Percentiles rank a stretch among this genome's conserved stretches.
Conservation (phyloP, 306 rosid species). For the Citrullus amarus region DNA sequence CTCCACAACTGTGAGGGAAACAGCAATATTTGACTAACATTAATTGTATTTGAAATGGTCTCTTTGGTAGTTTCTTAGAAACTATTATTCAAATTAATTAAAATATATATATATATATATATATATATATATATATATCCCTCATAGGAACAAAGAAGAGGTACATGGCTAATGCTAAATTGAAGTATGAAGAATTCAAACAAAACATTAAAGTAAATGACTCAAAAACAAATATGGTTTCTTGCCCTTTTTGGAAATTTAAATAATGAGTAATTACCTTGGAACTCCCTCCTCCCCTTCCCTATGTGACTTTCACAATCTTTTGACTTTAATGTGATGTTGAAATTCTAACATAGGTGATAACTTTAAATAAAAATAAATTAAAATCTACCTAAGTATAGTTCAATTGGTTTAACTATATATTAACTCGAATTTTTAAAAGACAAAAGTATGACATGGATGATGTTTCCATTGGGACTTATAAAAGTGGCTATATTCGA, state of each 20-base stretch:
- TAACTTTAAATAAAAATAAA: neutral
- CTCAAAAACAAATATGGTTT: neutral
- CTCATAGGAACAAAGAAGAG: neutral
- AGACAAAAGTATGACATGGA: neutral
- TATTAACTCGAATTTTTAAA: neutral
- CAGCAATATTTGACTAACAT: neutral
- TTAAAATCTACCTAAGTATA: neutral
- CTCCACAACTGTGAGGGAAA: neutral
- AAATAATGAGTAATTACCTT: neutral
- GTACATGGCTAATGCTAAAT: neutral
- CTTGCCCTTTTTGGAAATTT: neutral
- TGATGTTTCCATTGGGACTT: neutral
- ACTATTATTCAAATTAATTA: neutral
- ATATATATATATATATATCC: neutral
- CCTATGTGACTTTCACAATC: neutral
- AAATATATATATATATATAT: neutral
- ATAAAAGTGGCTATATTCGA: neutral
- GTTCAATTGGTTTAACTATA: no score
- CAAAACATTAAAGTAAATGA: no score
- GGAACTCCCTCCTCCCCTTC: neutral
- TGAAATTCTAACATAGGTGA: no score
- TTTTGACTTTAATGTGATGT: neutral
- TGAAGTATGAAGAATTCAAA: neutral
- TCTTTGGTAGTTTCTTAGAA: neutral
- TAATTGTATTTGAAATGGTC: neutral